Evolutionary conservation across 2,329 filamentous ascomycete species (phyloP).

Genomic region (Diaporthe vexans): DNA sequence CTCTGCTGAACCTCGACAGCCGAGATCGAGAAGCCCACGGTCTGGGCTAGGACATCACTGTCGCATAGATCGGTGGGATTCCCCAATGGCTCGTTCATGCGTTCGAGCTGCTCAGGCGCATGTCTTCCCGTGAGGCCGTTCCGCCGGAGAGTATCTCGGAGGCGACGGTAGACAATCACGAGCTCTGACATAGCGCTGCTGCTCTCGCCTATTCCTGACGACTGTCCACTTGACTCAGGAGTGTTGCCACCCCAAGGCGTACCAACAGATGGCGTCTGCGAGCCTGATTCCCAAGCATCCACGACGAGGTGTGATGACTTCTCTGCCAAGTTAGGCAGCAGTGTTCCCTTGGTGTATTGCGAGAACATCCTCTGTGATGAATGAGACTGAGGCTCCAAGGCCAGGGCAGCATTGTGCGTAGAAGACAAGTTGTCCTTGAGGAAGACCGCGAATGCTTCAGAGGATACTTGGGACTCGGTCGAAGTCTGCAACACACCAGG

Average conservation of each 20-base stretch:
- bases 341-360: constrained; percentile 54
- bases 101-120: constrained; percentile 47
- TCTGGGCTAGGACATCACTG: constrained; percentile 73
- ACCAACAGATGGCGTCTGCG: constrained; percentile 52
- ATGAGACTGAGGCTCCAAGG: background rate
- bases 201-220: constrained; percentile 42
- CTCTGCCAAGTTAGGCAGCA: constrained; percentile 58
- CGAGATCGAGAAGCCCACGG: constrained; percentile 87
- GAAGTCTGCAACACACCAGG: constrained; percentile 77
- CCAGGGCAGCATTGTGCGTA: background rate
- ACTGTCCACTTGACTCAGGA: constrained; percentile 53
- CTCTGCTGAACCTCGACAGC: constrained; percentile 93
- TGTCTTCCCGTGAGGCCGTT: constrained; percentile 65
- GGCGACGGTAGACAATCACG: constrained; percentile 71
- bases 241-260: constrained; percentile 57
- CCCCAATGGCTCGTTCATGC: constrained; percentile 45
- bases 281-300: constrained; percentile 59
- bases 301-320: constrained; percentile 53
- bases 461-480: constrained; percentile 48
- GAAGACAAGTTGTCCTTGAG: constrained; percentile 53
- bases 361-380: constrained; percentile 52
- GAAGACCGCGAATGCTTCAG: constrained; percentile 73
- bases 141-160: constrained; percentile 69
- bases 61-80: constrained; percentile 61
- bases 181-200: constrained; percentile 65